A percentile compares a stretch with the other conserved stretches of the same genome.
Evolutionary conservation across 169 alveolate species (phyloP).

Genomic region (Neospora caninum): DNA sequence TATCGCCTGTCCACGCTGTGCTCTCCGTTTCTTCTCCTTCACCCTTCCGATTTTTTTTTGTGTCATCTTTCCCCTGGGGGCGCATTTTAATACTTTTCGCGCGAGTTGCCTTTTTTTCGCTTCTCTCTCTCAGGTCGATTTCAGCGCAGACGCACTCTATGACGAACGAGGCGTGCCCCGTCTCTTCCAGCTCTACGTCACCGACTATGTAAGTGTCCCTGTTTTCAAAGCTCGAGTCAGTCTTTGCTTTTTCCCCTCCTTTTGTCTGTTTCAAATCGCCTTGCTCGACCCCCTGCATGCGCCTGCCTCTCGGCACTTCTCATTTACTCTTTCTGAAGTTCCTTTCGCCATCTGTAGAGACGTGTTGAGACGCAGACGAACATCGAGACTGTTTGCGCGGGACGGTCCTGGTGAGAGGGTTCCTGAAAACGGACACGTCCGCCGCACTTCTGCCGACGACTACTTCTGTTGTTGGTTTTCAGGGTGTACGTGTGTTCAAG

Average conservation of each 20-base stretch:
- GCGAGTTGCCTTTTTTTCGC: no score
- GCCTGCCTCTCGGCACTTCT: no score
- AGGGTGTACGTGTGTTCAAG: conserved; percentile 81
- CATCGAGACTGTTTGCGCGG: no score
- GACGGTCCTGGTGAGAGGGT: no score
- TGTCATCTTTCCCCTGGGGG: not conserved
- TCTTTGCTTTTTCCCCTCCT: not conserved
- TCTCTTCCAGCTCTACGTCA: conserved; percentile 27
- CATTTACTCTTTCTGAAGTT: no score
- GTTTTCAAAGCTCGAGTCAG: not conserved
- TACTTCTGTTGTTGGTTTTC: not conserved
- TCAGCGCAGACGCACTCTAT: conserved; percentile 49
- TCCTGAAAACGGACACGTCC: no score
- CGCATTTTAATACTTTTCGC: no score
- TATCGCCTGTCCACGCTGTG: not conserved
- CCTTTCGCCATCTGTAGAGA: no score
- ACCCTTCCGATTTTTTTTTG: not conserved
- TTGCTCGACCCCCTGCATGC: no score
- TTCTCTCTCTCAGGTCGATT: conserved; percentile 25
- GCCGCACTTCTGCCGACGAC: not conserved
- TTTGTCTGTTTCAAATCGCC: not conserved
- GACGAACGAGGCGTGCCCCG: conserved; percentile 46
- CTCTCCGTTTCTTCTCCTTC: not conserved
- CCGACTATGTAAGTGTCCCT: not conserved
- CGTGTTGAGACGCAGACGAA: no score